These are phyloP conservation scores for Colletotrichum tanaceti DNA, from an alignment of 2,329 filamentous ascomycete genomes.

Conservation along the genomic window DNA sequence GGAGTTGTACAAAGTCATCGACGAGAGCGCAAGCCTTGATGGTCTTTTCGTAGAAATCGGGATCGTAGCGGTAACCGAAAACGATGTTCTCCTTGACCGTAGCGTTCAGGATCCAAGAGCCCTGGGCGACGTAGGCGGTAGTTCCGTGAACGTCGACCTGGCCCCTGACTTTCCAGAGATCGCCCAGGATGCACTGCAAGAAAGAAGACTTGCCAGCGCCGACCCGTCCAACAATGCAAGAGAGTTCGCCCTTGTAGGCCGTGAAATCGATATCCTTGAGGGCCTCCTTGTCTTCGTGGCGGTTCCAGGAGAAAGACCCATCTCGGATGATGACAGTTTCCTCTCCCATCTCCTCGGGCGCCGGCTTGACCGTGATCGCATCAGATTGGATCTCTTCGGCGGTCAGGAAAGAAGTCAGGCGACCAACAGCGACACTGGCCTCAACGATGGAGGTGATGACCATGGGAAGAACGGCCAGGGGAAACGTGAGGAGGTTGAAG, in stretches of 20 bases:
- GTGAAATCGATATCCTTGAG: constrained; percentile 88
- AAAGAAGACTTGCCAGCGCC: constrained; percentile 95
- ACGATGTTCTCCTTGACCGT: constrained; percentile 97
- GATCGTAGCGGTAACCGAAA: constrained; percentile 94
- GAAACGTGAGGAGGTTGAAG: constrained; percentile 97
- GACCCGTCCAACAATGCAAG: constrained; percentile 93
- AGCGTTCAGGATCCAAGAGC: constrained; percentile 97
- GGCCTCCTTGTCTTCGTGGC: constrained; percentile 76
- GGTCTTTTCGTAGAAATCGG: constrained; percentile 92
- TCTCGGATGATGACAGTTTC: constrained; percentile 87
- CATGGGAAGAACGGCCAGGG: constrained; percentile 93
- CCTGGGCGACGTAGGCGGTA: constrained; percentile 92
- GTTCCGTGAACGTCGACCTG: constrained; percentile 84
- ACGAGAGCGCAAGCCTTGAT: constrained; percentile 89
- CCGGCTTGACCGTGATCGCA: constrained; percentile 76
- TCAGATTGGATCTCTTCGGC: constrained; percentile 92
- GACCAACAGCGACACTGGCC: constrained; percentile 89
- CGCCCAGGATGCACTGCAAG: constrained; percentile 87
- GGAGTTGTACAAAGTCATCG: constrained; percentile 91
- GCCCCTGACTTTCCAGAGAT: constrained; percentile 90
- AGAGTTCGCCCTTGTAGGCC: constrained; percentile 91
- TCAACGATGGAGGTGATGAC: constrained; percentile 97
- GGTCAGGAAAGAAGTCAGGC: constrained; percentile 84
- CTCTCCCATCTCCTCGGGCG: constrained; percentile 82
- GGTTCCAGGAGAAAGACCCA: constrained; percentile 95